Percentiles rank a stretch among this genome's conserved stretches.
phyloP scores from a whole-genome alignment of 2,329 filamentous ascomycete species.

The Colletotrichum chlorophyti region DNA sequence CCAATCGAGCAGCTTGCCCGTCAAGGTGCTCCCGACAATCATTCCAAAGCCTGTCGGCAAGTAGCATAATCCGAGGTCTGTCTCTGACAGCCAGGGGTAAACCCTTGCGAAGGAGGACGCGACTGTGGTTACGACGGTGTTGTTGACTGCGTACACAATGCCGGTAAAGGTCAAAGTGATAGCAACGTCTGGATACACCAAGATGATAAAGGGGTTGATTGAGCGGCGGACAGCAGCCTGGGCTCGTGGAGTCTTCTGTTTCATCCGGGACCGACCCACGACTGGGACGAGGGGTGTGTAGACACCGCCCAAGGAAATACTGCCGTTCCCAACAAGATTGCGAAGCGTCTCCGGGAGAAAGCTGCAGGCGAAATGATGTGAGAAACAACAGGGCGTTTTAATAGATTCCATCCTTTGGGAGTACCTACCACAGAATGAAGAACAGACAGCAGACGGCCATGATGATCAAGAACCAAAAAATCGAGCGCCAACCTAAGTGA shows the following conservation, averaged over 20 bases:
- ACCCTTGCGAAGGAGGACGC: slow-evolving; percentile 37
- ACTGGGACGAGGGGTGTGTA: slow-evolving; percentile 31
- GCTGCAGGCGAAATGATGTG: too few species aligned
- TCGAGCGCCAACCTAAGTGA: slow-evolving; percentile 54
- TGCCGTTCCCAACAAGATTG: slow-evolving; percentile 37
- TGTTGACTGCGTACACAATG: slow-evolving; percentile 42
- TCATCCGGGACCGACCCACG: slow-evolving; percentile 25
- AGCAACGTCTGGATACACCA: slow-evolving; percentile 38
- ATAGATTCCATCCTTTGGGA: too few species aligned
- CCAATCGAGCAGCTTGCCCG: slow-evolving; percentile 38
- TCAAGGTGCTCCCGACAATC: slow-evolving; percentile 36
- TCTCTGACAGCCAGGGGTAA: slow-evolving; percentile 36
- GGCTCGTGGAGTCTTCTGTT: not conserved
- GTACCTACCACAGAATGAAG: slow-evolving; percentile 36
- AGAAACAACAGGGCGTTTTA: too few species aligned
- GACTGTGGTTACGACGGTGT: slow-evolving; percentile 42
- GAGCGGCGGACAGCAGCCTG: slow-evolving; percentile 9
- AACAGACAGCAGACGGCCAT: slow-evolving; percentile 45
- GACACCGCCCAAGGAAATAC: slow-evolving; percentile 22
- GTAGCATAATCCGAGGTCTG: slow-evolving; percentile 40
- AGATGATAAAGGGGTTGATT: slow-evolving; percentile 39
- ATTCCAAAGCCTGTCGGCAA: slow-evolving; percentile 39
- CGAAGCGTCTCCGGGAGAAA: slow-evolving; percentile 41
- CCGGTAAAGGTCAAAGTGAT: slow-evolving; percentile 39
- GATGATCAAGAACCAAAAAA: slow-evolving; percentile 62